phyloP scores from a whole-genome alignment of 768 basidiomycete genomes.

The Candolleomyces eurysporus region DNA sequence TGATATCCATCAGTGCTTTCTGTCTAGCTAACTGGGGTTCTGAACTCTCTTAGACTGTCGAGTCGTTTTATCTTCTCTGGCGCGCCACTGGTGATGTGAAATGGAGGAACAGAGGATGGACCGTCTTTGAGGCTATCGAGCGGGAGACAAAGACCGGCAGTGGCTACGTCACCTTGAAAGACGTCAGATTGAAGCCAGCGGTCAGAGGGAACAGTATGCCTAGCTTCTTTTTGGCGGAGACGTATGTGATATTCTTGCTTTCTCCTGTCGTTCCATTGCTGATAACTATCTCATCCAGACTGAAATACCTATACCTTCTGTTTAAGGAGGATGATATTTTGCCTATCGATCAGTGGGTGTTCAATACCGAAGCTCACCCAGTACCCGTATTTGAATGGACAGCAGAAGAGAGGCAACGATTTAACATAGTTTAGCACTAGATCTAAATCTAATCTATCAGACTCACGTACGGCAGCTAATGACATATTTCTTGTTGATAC shows the following conservation, averaged over 20 bases:
- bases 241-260: conserved; percentile 28
- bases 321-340: conserved; percentile 64
- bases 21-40: background rate
- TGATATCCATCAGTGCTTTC: conserved; percentile 3
- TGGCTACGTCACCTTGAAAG: conserved; percentile 61
- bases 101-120: conserved; percentile 75
- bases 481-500: background rate
- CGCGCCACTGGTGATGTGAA: conserved; percentile 60
- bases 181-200: conserved; percentile 44
- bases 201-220: conserved; percentile 60
- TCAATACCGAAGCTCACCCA: conserved; percentile 76
- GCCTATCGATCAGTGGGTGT: conserved; percentile 56
- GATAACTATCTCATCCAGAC: conserved; percentile 30
- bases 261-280: background rate
- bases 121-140: conserved; percentile 66
- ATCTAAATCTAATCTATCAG: background rate
- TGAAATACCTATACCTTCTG: conserved; percentile 73
- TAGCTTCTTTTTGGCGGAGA: conserved; percentile 49
- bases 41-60: conserved; percentile 54
- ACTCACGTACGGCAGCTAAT: background rate
- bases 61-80: conserved; percentile 73
- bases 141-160: conserved; percentile 51
- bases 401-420: conserved; percentile 44
- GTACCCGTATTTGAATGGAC: conserved; percentile 71
- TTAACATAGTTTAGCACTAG: conserved; percentile 14